phyloP scores from a whole-genome alignment of 2,329 filamentous ascomycete species.

The Ophiostoma angusticollis region DNA sequence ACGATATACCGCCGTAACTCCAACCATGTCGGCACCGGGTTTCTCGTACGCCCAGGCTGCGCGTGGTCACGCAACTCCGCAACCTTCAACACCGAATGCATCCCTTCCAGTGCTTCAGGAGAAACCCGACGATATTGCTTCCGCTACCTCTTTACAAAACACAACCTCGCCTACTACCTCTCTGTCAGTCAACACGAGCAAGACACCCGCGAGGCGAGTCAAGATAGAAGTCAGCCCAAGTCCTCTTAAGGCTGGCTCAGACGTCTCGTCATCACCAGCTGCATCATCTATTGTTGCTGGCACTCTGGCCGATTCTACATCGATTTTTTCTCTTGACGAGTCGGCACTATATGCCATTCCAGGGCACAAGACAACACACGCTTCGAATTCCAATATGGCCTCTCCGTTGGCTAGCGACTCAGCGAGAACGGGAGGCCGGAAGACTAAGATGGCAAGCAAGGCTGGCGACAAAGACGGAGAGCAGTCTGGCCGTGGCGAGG shows the following conservation, averaged over 20 bases:
- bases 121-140: slow-evolving; percentile 23
- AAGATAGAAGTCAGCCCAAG: slow-evolving; percentile 1
- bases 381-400: background rate
- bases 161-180: background rate
- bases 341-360: slow-evolving; percentile 44
- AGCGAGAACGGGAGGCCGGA: slow-evolving; percentile 46
- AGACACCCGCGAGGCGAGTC: background rate
- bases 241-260: slow-evolving; percentile 14
- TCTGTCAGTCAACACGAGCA: slow-evolving; percentile 2
- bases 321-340: slow-evolving; percentile 12
- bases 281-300: slow-evolving; percentile 21
- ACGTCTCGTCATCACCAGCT: slow-evolving; percentile 18
- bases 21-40: slow-evolving; percentile 39
- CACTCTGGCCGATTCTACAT: slow-evolving; percentile 19
- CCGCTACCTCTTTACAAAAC: slow-evolving; percentile 2
- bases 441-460: slow-evolving; percentile 46
- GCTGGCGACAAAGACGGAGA: slow-evolving; percentile 40
- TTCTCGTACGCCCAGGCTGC: slow-evolving; percentile 97
- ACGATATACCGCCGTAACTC: background rate
- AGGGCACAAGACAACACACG: slow-evolving; percentile 19
- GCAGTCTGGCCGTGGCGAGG: slow-evolving; percentile 29
- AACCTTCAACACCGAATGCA: slow-evolving; percentile 17
- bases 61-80: slow-evolving; percentile 52
- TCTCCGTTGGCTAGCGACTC: slow-evolving; percentile 36
- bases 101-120: slow-evolving; percentile 21